Conservation (phyloP, 176 grass and related monocot genomes). For the Microstegium vimineum region DNA sequence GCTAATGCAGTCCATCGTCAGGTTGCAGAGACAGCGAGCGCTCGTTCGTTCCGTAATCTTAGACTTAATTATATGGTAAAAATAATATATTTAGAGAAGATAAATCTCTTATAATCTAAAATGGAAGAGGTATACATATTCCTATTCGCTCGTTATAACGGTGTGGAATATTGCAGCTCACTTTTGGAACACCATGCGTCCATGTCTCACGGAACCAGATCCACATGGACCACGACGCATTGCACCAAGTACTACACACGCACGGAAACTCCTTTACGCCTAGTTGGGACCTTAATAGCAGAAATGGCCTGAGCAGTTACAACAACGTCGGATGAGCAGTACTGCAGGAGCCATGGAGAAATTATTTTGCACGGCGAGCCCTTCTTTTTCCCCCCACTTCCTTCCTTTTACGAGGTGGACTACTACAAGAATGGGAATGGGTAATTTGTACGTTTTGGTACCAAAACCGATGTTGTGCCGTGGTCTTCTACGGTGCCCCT, state of each 20-base stretch:
- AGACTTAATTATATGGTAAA: no score
- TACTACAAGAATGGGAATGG: neutral
- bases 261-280: neutral
- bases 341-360: neutral
- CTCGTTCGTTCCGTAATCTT: no score
- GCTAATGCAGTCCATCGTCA: no score
- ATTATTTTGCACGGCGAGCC: neutral
- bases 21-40: no score
- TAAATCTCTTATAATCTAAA: no score
- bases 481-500: no score
- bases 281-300: neutral
- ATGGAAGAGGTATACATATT: neutral
- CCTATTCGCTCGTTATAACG: neutral
- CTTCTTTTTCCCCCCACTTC: neutral
- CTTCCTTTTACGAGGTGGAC: neutral
- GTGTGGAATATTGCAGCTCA: neutral
- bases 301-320: constrained; percentile 15
- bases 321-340: neutral
- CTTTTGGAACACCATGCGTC: neutral
- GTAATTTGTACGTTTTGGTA: neutral
- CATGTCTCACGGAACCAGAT: neutral
- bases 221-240: neutral
- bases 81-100: no score
- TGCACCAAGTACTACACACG: no score
- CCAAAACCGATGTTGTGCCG: no score